These are phyloP conservation scores for Cladosporium sp. DNA, from an alignment of 2,329 filamentous ascomycete species.

Conservation along the genomic window DNA sequence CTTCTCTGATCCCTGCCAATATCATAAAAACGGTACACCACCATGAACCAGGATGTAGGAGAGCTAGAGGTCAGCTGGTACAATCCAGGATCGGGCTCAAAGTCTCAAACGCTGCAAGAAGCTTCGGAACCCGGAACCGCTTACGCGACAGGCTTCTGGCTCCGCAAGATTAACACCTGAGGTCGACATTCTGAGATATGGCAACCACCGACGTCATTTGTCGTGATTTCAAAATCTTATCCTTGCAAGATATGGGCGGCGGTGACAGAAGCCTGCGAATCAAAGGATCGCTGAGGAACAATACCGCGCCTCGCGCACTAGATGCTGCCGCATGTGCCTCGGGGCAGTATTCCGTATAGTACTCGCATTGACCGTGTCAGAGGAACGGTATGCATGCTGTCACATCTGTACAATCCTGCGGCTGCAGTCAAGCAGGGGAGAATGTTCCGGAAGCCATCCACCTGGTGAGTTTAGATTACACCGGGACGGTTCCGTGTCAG, in stretches of 20 bases:
- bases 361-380: neutral
- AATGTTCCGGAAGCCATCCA: slow-evolving; percentile 1
- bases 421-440: neutral
- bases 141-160: neutral
- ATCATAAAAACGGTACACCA: neutral
- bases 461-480: neutral
- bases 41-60: neutral
- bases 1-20: neutral
- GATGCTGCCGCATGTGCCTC: neutral
- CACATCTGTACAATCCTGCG: neutral
- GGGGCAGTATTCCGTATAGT: neutral
- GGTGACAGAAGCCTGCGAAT: neutral
- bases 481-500: neutral
- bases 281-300: neutral
- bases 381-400: neutral
- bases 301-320: slow-evolving; percentile 3
- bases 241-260: neutral
- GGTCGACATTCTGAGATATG: neutral
- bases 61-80: neutral
- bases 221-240: neutral
- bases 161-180: neutral
- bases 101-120: neutral
- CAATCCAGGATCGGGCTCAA: neutral
- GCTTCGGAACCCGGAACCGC: neutral
- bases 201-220: neutral